A percentile compares a stretch with the other conserved stretches of the same genome.
These are phyloP conservation scores for Aspergillus jensenii DNA, from an alignment of 2,329 filamentous ascomycete genomes.

Conservation along the genomic window DNA sequence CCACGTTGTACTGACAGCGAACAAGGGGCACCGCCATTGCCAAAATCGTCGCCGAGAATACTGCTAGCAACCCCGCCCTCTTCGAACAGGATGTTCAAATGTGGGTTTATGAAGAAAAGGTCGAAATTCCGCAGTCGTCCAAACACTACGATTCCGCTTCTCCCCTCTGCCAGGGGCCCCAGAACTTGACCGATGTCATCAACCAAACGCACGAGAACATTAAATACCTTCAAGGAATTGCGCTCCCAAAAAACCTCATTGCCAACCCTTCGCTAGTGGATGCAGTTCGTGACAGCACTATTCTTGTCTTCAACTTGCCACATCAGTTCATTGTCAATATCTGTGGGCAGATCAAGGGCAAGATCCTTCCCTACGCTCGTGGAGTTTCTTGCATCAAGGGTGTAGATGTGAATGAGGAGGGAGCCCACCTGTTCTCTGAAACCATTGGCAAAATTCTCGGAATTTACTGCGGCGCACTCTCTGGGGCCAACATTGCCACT, in stretches of 20 bases:
- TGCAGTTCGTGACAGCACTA: conserved; percentile 77
- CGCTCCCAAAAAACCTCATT: conserved; percentile 69
- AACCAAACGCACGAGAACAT: conserved; percentile 93
- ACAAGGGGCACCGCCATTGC: conserved; percentile 91
- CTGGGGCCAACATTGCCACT: conserved; percentile 91
- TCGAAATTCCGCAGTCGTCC: conserved; percentile 70
- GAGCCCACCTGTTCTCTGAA: conserved; percentile 88
- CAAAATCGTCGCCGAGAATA: conserved; percentile 95
- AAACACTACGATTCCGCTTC: conserved; percentile 73
- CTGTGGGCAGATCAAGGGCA: conserved; percentile 79
- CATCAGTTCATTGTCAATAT: conserved; percentile 86
- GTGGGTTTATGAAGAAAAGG: conserved; percentile 98
- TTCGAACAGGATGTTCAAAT: conserved; percentile 93
- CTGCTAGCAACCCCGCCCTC: conserved; percentile 70
- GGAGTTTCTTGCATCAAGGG: conserved; percentile 98
- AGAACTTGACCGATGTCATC: conserved; percentile 89
- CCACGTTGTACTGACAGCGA: conserved; percentile 81
- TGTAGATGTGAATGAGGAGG: conserved; percentile 84
- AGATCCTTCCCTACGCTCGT: conserved; percentile 87
- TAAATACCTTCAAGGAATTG: conserved; percentile 92
- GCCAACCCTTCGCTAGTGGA: conserved; percentile 54
- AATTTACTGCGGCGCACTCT: conserved; percentile 95
- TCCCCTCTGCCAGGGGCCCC: conserved; percentile 70
- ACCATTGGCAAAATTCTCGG: conserved; percentile 86
- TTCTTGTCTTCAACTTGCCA: conserved; percentile 94